Base-by-base conservation (phyloP, 768 basidiomycete genomes). In the Boletus reticulatus region DNA sequence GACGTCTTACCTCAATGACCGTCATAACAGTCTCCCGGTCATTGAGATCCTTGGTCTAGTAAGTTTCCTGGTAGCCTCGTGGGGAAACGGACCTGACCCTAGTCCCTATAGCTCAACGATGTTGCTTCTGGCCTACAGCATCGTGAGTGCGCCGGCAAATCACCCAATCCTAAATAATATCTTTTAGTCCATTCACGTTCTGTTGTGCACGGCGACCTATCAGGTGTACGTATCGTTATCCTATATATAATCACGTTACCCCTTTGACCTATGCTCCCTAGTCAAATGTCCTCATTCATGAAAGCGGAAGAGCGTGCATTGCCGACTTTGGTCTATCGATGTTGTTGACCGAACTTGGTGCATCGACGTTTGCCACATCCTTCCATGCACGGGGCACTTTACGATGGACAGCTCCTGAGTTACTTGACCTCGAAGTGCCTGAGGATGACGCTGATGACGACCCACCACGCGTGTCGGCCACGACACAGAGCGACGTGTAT, bases 131-230 rank as follows among this genome's bases (percentile, higher is more conserved):
- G 24, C 24, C 24, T 24, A 24, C 24, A 24, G 24, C 4, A 24
- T 24, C 24, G 24, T 24, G 24, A 24, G 24, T 24, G 24, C 4
- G 24, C 22, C 16, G n/a, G n/a, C n/a, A n/a, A n/a, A 16, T 16
- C 2, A 17, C 24, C 19, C 29, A 11, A 27, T 20, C 6, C 13
- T 16, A 39, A n/a, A 5, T 20, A 13, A 38, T 32, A 6, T 27
- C 2, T 24, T 24, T 24, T 24, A 62, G 64, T 65, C 12, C 64
- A 65, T 22, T 60, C 63, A 4, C 32, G 24, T 10, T 65, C 37
- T 37, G 17, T 66, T 24, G 50, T 63, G 32, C 64, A 66, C 24
- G 61, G 64, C 0, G 56, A 66, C 10, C 48, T 66, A 24, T 63
- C 64, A 4, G 64, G 58, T 7, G 60, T 63, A 39, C 13, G 64